A percentile compares a stretch with the other conserved stretches of the same genome.
Evolutionary conservation across 2,329 filamentous ascomycete genomes (phyloP).

Genomic region (Aschersonia sp.): DNA sequence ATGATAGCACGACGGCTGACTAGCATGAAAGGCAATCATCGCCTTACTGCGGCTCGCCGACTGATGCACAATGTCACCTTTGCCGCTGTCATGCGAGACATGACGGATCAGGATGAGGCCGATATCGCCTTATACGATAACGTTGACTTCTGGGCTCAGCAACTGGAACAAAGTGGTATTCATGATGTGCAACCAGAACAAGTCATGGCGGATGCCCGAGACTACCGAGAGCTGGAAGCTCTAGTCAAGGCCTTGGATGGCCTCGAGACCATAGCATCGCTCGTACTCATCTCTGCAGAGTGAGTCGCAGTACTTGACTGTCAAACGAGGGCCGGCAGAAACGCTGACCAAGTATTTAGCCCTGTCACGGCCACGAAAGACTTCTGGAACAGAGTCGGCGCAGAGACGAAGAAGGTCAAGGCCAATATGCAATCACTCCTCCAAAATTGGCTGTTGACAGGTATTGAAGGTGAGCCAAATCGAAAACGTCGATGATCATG

Average conservation of each 20-base stretch:
- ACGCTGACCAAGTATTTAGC: slow-evolving; percentile 8
- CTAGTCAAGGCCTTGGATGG: slow-evolving; percentile 51
- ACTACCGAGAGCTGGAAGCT: slow-evolving; percentile 54
- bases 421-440: slow-evolving; percentile 47
- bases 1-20: background rate
- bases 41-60: slow-evolving; percentile 38
- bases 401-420: slow-evolving; percentile 38
- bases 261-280: slow-evolving; percentile 50
- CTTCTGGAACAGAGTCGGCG: slow-evolving; percentile 39
- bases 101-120: slow-evolving; percentile 20
- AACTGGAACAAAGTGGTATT: slow-evolving; percentile 20
- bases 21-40: slow-evolving; percentile 25
- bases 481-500: too few relatives aligned
- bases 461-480: slow-evolving; percentile 35
- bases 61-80: slow-evolving; percentile 37
- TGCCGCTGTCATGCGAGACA: slow-evolving; percentile 28
- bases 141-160: slow-evolving; percentile 22
- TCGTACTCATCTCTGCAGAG: slow-evolving; percentile 37
- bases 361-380: slow-evolving; percentile 24
- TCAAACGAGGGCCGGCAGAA: background rate
- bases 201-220: slow-evolving; percentile 40
- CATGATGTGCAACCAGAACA: slow-evolving; percentile 22
- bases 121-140: slow-evolving; percentile 25
- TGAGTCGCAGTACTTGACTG: slow-evolving; percentile 18
- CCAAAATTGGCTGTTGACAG: slow-evolving; percentile 45